Conservation (phyloP, 1,139 yeast genomes). For the Meyerozyma athensensis region DNA sequence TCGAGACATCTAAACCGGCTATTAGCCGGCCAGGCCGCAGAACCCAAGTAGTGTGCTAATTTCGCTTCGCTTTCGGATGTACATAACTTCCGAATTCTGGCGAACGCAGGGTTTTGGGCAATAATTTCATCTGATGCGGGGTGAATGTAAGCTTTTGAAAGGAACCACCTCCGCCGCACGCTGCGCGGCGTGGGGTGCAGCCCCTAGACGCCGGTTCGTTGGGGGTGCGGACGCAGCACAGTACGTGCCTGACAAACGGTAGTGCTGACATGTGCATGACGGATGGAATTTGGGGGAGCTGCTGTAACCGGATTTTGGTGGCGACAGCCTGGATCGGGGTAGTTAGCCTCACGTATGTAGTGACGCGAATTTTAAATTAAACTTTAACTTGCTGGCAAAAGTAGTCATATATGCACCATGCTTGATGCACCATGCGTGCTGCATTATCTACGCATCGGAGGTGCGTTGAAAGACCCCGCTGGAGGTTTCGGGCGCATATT, state of each 20-base stretch:
- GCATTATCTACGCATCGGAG: constrained; percentile 2
- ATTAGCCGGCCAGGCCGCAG: too few relatives aligned
- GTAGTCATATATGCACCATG: constrained; percentile 1
- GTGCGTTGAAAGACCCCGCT: neutral
- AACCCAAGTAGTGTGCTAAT: too few relatives aligned
- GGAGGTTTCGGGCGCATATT: neutral
- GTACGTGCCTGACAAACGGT: too few relatives aligned
- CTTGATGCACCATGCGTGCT: constrained; percentile 1
- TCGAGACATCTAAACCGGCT: too few relatives aligned
- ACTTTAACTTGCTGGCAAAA: neutral
- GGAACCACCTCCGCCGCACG: constrained; percentile 1
- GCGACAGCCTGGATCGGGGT: too few relatives aligned
- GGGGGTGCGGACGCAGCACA: too few relatives aligned
- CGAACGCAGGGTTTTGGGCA: neutral
- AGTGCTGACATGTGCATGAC: too few relatives aligned
- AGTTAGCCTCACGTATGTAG: too few relatives aligned
- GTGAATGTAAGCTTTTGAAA: neutral
- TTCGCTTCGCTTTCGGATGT: too few relatives aligned
- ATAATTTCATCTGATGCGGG: constrained; percentile 2
- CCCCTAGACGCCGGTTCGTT: neutral
- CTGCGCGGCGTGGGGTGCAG: neutral
- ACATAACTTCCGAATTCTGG: too few relatives aligned
- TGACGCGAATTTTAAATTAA: neutral
- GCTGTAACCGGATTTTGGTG: too few relatives aligned
- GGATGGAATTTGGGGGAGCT: too few relatives aligned